Evolutionary conservation across 2,329 filamentous ascomycete genomes (phyloP), one percentile per base, ranked within the genome.

Genomic region (Colletotrichum sp.): DNA sequence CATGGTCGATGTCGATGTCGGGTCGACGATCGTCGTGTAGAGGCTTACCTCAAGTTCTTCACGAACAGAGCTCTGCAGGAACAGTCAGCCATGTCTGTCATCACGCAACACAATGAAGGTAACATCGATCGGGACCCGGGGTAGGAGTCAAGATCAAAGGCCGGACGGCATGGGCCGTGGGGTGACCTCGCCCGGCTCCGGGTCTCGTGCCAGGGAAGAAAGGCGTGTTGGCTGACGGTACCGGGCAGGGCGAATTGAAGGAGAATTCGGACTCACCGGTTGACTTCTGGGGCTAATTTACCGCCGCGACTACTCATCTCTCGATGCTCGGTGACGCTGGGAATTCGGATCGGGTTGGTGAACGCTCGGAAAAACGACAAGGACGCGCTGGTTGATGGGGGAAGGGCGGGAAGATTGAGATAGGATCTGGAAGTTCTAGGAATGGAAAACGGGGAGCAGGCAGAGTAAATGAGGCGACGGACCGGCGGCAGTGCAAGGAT

Each of bases 201-300:
- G 68, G 68, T 68, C 72, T 71, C 66, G 71, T 71, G 74, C 28
- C 71, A 75, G 71, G 76, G 57, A 66, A 44, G 65, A 55, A 39
- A 52, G 64, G 57, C n/a, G 71, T 69, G 44, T 68, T 64, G 62
- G 62, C 62, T 60, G 70, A 66, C 65, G 44, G 16, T 36, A 74
- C 69, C 62, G 62, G 52, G 65, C 26, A 62, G 15, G 63, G 44
- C 52, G 62, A 67, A 74, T 64, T 73, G 76, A 77, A 64, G 57
- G 24, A 69, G 57, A 57, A 63, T 55, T 69, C 64, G 63, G 73
- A 90, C 94, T 85, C 89, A 98, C 96, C 96, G 94, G 91, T 99
- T 99, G 90, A 98, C 96, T 95, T 99, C 97, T 89, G 97, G 96
- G 90, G 96, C 96, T 92, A 99, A 94, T 93, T 98, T 99, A 89